A percentile compares a stretch with the other conserved stretches of the same genome.
Evolutionary conservation across 2,329 filamentous ascomycete genomes (phyloP).

Genomic region (Stemphylium lycopersici): DNA sequence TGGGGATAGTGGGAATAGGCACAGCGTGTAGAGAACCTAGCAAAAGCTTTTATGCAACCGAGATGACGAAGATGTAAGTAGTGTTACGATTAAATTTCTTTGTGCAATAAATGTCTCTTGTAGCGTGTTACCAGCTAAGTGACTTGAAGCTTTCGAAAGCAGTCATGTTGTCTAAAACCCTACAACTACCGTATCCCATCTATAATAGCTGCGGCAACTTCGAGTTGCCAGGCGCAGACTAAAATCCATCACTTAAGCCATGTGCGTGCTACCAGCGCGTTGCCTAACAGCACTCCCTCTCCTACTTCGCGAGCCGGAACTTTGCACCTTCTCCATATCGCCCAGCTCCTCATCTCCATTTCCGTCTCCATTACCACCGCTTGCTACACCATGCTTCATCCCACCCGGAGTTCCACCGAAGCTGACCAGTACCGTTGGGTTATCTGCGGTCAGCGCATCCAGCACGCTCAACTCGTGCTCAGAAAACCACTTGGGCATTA

Average conservation of each 20-base stretch:
- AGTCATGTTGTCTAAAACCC: too few relatives aligned
- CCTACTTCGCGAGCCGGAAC: constrained; percentile 8
- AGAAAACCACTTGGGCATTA: constrained; percentile 58
- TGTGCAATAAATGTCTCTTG: too few relatives aligned
- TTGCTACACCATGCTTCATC: constrained; percentile 18
- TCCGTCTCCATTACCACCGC: constrained; percentile 23
- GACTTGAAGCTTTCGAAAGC: too few relatives aligned
- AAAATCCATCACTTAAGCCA: not conserved
- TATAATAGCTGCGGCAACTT: not conserved
- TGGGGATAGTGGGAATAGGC: not conserved
- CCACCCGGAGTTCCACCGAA: constrained; percentile 55
- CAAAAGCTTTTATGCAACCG: too few relatives aligned
- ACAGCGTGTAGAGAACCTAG: not conserved
- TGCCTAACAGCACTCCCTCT: constrained; percentile 27
- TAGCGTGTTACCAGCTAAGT: too few relatives aligned
- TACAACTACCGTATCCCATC: too few relatives aligned
- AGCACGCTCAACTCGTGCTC: constrained; percentile 56
- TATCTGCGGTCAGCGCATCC: constrained; percentile 60
- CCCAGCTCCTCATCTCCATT: constrained; percentile 19
- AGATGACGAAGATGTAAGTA: too few relatives aligned
- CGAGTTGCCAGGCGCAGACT: not conserved
- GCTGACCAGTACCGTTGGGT: constrained; percentile 58
- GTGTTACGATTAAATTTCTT: too few relatives aligned
- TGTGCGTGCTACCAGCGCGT: constrained; percentile 28
- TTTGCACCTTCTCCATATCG: not conserved